These are phyloP conservation scores for Phlebiopsis flavidoalba DNA, from an alignment of 768 basidiomycete species.

Conservation along the genomic window DNA sequence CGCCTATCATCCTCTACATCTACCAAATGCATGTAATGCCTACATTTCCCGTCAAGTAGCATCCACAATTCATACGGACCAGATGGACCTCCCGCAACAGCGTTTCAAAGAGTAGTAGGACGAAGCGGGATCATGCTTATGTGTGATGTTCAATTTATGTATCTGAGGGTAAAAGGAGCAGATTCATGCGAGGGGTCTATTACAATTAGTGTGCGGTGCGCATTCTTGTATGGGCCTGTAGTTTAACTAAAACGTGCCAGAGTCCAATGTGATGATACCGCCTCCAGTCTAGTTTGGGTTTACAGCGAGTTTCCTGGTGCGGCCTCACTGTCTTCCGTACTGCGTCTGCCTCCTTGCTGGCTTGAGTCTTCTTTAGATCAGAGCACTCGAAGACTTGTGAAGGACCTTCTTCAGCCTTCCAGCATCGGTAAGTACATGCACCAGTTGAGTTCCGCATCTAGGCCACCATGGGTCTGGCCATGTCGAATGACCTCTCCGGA, in stretches of 20 bases:
- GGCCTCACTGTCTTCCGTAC: constrained; percentile 28
- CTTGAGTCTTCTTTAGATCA: constrained; percentile 61
- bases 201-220: constrained; percentile 2
- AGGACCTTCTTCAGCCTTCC: constrained; percentile 69
- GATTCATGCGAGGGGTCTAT: neutral
- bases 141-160: neutral
- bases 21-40: neutral
- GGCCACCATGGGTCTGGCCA: constrained; percentile 63
- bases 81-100: too few relatives aligned
- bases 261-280: constrained; percentile 72
- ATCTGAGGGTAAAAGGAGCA: neutral
- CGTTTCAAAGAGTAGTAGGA: neutral
- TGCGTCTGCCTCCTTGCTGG: constrained; percentile 22
- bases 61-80: too few relatives aligned
- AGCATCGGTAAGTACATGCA: constrained; percentile 63
- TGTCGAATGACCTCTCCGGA: constrained; percentile 84
- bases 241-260: constrained; percentile 62
- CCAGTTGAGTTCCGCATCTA: constrained; percentile 70
- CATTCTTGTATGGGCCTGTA: constrained; percentile 43
- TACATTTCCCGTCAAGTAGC: neutral
- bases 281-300: constrained; percentile 77
- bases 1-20: neutral
- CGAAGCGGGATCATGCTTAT: neutral
- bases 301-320: constrained; percentile 51
- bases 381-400: constrained; percentile 41